A percentile compares a stretch with the other conserved stretches of the same genome.
Evolutionary conservation across 2,329 filamentous ascomycete genomes (phyloP).

Genomic region (Sclerotinia glacialis): DNA sequence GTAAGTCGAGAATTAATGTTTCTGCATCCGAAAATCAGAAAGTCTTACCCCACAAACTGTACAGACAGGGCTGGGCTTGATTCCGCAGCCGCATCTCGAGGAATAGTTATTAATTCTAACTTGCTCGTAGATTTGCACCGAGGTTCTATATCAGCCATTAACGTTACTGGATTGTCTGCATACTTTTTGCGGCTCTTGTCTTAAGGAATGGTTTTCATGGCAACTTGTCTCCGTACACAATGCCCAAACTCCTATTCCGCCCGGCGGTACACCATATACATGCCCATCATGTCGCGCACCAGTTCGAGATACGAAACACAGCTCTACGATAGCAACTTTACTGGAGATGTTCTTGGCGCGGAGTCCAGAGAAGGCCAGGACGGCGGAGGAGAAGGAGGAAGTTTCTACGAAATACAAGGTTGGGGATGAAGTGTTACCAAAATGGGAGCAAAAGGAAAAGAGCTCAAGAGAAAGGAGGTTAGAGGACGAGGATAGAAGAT

Average conservation of each 20-base stretch:
- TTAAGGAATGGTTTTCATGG: slow-evolving; percentile 93
- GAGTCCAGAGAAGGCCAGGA: slow-evolving; percentile 72
- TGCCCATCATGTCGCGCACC: slow-evolving; percentile 88
- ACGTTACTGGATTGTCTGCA: slow-evolving; percentile 91
- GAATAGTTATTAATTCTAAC: background rate
- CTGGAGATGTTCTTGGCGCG: slow-evolving; percentile 83
- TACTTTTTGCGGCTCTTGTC: slow-evolving; percentile 91
- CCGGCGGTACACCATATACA: slow-evolving; percentile 57
- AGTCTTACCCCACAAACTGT: slow-evolving; percentile 2
- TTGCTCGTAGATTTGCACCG: slow-evolving; percentile 79
- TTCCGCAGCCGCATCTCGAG: background rate
- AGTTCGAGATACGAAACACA: slow-evolving; percentile 83
- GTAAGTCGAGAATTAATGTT: slow-evolving; percentile 53
- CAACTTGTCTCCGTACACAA: slow-evolving; percentile 47
- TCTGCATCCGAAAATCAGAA: slow-evolving; percentile 14
- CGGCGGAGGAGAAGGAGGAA: slow-evolving; percentile 70
- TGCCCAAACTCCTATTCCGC: slow-evolving; percentile 30
- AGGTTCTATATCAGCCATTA: slow-evolving; percentile 85
- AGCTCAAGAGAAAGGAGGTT: slow-evolving; percentile 52
- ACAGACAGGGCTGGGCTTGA: slow-evolving; percentile 1
- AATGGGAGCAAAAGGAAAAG: slow-evolving; percentile 50
- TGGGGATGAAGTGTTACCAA: slow-evolving; percentile 76
- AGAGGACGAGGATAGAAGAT: slow-evolving; percentile 44
- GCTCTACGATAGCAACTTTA: slow-evolving; percentile 85
- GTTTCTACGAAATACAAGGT: slow-evolving; percentile 73